Base-by-base conservation (phyloP, 2,329 filamentous ascomycete species). In the Claviceps humidiphila region DNA sequence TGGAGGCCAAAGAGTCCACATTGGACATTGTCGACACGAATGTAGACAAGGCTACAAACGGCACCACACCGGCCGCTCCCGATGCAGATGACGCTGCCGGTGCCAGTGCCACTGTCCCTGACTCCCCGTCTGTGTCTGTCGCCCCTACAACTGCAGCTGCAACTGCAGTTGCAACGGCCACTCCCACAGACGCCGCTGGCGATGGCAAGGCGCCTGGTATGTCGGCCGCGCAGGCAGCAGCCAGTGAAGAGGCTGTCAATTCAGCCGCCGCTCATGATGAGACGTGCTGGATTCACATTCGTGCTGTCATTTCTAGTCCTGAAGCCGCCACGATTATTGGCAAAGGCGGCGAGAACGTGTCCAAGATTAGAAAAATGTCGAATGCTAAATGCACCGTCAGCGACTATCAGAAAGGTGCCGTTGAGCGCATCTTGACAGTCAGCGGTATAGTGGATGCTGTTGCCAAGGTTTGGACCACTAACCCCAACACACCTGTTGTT, bases 351-450 rank as follows among this genome's bases (percentile, higher is more conserved):
- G 93, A 98, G 75, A 98, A 98, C 65, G 93, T 98, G 47, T 95
- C 90, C 60, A 89, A 95, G 72, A 97, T 98, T 65, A 84, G 93
- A 60, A 89, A 88, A 67, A 78, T 95, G 72, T 96, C 93, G 50
- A 90, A 89, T 62, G 93, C 93, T 59, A 97, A 97, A 73, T 98
- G 93, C 75, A 98, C 93, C 47, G 93, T 98, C 61, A 96, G 90
- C 73, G 93, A 98, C 71, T 98, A 97, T 65, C 87, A 94, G 61
- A 89, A 95, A 65, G 93, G 93, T 59, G 93, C 93, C 52, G 90
- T 97, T 38, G 93, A 98, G 75, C 88, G 93, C 66, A 96, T 98
- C 64, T 77, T 98, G 63, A 98, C 93, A 37, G 93, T 98, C 56
- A 97, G 91, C 69, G 93, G 93, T 57, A 85, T 89, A 59, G 91